Base-by-base conservation (phyloP, 495 filamentous ascomycete species). In the Podospora didyma region DNA sequence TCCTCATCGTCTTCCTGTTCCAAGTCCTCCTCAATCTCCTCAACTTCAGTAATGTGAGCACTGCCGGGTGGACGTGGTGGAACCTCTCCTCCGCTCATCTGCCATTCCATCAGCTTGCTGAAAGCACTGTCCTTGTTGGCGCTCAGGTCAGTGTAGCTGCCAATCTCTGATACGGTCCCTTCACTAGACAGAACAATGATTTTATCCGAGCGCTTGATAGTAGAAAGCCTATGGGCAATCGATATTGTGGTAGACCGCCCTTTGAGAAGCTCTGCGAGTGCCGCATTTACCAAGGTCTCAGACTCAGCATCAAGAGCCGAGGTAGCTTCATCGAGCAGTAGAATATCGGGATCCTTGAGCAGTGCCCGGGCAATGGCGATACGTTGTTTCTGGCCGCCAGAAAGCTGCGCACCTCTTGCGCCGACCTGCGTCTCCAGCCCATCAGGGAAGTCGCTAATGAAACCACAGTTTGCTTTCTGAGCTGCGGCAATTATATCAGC, bases 61-160 rank as follows among this genome's bases (percentile, higher is more conserved):
- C 65, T 68, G 0, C 50, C 51, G 52, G 62, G 51, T 12, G 58
- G 62, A 0, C 66, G 65, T 2, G 57, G 19, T 0, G 71, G 64
- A 0, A 73, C 70, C 39, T 95, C 90, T 10, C 87, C 86, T 14
- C 92, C 95, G 60, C 82, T 93, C 82, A 97, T 88, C 74, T 98
- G 94, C 95, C 95, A 98, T 69, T 97, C 92, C 94, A 98, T 98
- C 48, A 98, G 77, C 73, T 89, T 90, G 26, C 84, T 92, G 67
- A 98, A 98, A 7, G 92, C 89, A 39, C 92, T 93, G 22, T 87
- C 73, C 4, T 78, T 79, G 37, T 88, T 84, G 19, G 77, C 72
- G 61, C 85, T 88, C 23, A 98, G 78, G 54, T 90, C 83, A 14
- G 81, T 74, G 67, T 94, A 98, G 35, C 84, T 86, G 46, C 94